Evolutionary conservation across 2,329 filamentous ascomycete species (phyloP), one percentile per base, ranked within the genome.

Genomic region (Phoma sp.): DNA sequence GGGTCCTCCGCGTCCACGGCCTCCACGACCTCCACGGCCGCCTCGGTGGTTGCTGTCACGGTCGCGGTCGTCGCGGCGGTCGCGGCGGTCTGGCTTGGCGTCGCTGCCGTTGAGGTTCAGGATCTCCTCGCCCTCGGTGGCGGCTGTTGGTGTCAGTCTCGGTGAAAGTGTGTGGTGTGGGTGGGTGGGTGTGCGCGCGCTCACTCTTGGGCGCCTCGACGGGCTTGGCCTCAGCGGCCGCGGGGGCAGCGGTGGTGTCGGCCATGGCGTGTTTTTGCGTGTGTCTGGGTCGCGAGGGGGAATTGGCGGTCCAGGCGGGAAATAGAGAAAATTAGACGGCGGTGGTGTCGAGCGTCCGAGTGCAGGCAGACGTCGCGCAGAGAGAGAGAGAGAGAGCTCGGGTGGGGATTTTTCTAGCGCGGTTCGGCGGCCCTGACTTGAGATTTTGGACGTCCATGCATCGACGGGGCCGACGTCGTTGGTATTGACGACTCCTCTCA

Each of bases 171-270:
- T n/a, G 12, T 10, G 22, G 15, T 37, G 3, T n/a, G 12, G 4
- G 2, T 13, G 54, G 45, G 15, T 17, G 25, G 9, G 51, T 41
- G 33, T 36, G 46, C n/a, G 32, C 36, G 31, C 17, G 45, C 39
- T 43, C 57, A 56, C 49, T 58, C 61, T 48, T 63, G 60, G 33
- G 60, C 50, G 25, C 50, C 54, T 71, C 63, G 22, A 32, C 60
- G 36, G 59, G 54, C 41, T 61, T 56, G 17, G 60, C 32, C 43
- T 54, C 58, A 29, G 60, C 58, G 45, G 57, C 41, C 36, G 59
- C 54, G 39, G 60, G 61, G 38, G 59, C 59, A 27, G 44, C 57
- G 27, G 60, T 46, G 21, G 55, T 62, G 64, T 70, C 65, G 54
- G 67, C 62, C 67, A 70, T 71, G 24, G 49, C 25, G 9, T 5